Base-by-base conservation (phyloP, 352 stramenopile genomes). In the Phytophthora citricola region DNA sequence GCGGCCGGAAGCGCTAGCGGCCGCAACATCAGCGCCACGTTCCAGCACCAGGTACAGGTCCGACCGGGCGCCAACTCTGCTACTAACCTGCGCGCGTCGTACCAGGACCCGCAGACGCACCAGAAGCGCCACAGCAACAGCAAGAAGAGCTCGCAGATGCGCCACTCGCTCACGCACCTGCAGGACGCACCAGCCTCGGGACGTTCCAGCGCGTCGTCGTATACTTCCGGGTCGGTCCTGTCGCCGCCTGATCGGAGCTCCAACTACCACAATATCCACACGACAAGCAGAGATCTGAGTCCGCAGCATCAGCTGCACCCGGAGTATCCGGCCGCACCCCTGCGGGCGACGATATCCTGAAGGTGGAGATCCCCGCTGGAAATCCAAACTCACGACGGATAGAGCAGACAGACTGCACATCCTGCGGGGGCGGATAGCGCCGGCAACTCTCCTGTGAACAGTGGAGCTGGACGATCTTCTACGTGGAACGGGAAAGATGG, bases 321-420 rank as follows among this genome's bases (percentile, higher is more conserved):
- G 9, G 69, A 81, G 41, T 73, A 73, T 36, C 66, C 72, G n/a
- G 63, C 66, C 12, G 65, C 38, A 20, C 58, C 51, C 63, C 75
- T 0, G 67, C 69, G 8, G 74, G 66, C 7, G 82, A 92, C 44
- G 82, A 93, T 54, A 85, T 91, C 29, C 38, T 87, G 17, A 86
- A 87, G 43, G 82, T 93, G 45, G 85, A 93, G 61, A 93, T 93
- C 58, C 85, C 6, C 64, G 69, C 12, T 93, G 85, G 85, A 82
- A 79, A 43, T 78, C 69, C 5, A 75, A 77, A 31, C 72, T 87
- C 45, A 85, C 79, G 36, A 86, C 76, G 54, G 76, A 90, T 43
- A 58, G 86, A 45, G 80, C 69, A 15, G 73, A 78, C 38, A 48
- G 79, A 20, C 26, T 79, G 54, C 71, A 73, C 34, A 40, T 73